Base-by-base conservation (phyloP, 495 filamentous ascomycete species). In the Haplographium delicatum region DNA sequence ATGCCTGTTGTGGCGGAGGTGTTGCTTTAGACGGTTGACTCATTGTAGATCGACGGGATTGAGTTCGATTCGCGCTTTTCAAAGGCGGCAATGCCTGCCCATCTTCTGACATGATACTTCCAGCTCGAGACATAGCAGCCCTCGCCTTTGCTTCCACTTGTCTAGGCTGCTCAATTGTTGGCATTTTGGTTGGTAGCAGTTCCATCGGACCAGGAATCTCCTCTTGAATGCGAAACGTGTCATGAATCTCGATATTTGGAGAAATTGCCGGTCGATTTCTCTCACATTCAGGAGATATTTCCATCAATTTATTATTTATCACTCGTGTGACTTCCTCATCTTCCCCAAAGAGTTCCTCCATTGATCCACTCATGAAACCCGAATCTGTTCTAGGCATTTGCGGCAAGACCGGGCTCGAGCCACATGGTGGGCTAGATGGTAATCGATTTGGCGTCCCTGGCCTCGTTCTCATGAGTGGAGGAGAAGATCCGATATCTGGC, bases 401-500 rank as follows among this genome's bases (percentile, higher is more conserved):
- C 7, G 88, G 86, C 30, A 91, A 70, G 19, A 81, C 72, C 5
- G 88, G 88, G 54, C 88, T 95, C 2, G 88, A 91, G 25, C 82
- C 74, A 46, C 53, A 50, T 55, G 64, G 20, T 56, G 82, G 65
- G 69, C 77, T 71, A 51, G 75, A 67, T n/a, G n/a, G n/a, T n/a
- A n/a, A n/a, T 51, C 65, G 67, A 11, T 74, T 63, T 54, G 66
- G 75, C 16, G 68, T 53, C 13, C 63, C 57, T 25, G 58, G 50
- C 24, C 53, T 34, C 25, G 71, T 66, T 44, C 79, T 72, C 30
- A 87, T 75, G 1, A 89, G 73, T 0, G 88, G 88, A 24, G 88
- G 88, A 3, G 88, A 93, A 1, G 88, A 95, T 2, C 80, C 80
- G 53, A 95, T 83, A 38, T 78, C 82, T 2, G 65, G 68, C 11